Evolutionary conservation across 768 basidiomycete genomes (phyloP).

Genomic region (Lentinula edodes): DNA sequence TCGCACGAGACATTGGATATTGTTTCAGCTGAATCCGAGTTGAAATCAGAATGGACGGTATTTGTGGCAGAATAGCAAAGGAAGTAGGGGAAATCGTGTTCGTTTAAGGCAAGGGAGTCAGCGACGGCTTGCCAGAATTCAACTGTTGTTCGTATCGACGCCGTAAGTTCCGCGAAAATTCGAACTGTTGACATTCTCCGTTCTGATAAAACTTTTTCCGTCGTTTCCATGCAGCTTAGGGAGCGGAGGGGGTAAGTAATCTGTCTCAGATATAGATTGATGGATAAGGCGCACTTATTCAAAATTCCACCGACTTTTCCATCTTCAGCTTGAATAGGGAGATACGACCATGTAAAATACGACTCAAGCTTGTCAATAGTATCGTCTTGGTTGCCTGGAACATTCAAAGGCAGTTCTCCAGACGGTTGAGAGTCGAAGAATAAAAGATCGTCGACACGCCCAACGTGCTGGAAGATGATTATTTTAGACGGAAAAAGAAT

Average conservation of each 20-base stretch:
- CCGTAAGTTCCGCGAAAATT: conserved; percentile 1
- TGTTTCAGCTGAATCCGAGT: neutral
- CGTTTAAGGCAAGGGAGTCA: neutral
- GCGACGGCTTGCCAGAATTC: conserved; percentile 6
- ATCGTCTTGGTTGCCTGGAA: neutral
- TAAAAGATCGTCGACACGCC: conserved; percentile 5
- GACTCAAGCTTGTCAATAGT: neutral
- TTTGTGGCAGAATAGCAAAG: conserved; percentile 1
- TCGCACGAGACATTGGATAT: neutral
- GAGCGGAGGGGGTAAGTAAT: too few species aligned
- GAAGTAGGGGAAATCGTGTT: conserved; percentile 2
- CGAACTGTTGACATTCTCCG: conserved; percentile 4
- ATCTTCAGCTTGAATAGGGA: conserved; percentile 4
- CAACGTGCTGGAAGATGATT: neutral
- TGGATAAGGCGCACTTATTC: neutral
- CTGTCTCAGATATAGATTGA: too few species aligned
- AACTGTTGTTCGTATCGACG: neutral
- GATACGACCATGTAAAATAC: conserved; percentile 8
- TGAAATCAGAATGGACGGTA: neutral
- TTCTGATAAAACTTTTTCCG: conserved; percentile 6
- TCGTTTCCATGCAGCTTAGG: conserved; percentile 5
- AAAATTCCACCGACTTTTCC: conserved; percentile 4
- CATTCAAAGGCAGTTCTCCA: neutral
- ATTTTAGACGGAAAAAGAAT: neutral
- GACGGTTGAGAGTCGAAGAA: conserved; percentile 2